These are phyloP conservation scores for Umbelopsis sp. DNA, from an alignment of 371 early-diverging fungal species.

Conservation along the genomic window DNA sequence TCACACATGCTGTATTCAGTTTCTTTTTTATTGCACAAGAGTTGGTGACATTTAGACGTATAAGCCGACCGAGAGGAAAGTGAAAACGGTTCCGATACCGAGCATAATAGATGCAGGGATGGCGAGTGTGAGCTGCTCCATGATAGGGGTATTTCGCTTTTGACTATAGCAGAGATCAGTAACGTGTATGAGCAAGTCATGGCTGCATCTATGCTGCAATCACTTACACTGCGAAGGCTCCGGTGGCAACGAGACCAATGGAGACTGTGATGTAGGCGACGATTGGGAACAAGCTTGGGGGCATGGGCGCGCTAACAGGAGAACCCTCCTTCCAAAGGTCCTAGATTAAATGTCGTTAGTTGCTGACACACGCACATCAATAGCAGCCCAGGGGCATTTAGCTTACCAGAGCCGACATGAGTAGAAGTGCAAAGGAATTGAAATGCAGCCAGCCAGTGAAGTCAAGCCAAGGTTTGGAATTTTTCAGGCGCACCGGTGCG, in stretches of 20 bases:
- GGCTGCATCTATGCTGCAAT: background rate
- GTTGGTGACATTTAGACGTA: conserved; percentile 35
- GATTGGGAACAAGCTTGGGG: conserved; percentile 34
- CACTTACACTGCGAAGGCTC: conserved; percentile 47
- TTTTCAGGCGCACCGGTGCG: background rate
- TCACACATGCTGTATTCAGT: background rate
- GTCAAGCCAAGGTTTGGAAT: background rate
- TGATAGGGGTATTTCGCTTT: conserved; percentile 39
- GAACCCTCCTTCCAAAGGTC: conserved; percentile 37
- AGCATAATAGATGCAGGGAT: conserved; percentile 44
- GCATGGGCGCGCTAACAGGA: conserved; percentile 39
- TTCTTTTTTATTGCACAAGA: background rate
- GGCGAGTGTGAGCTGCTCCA: conserved; percentile 43
- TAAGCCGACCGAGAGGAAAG: conserved; percentile 50
- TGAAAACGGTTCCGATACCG: conserved; percentile 51
- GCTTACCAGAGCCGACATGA: conserved; percentile 33
- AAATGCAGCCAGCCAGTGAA: conserved; percentile 18
- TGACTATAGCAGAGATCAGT: conserved; percentile 28
- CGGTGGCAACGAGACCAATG: conserved; percentile 39
- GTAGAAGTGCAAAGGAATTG: conserved; percentile 5
- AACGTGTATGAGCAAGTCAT: background rate
- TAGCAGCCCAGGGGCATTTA: background rate
- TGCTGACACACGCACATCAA: background rate
- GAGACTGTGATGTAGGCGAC: conserved; percentile 35
- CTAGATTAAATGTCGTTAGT: conserved; percentile 16